A percentile compares a stretch with the other conserved stretches of the same genome.
These are phyloP conservation scores for Coelastrella sp. DNA, from an alignment of 139 green algal genomes.

Conservation along the genomic window DNA sequence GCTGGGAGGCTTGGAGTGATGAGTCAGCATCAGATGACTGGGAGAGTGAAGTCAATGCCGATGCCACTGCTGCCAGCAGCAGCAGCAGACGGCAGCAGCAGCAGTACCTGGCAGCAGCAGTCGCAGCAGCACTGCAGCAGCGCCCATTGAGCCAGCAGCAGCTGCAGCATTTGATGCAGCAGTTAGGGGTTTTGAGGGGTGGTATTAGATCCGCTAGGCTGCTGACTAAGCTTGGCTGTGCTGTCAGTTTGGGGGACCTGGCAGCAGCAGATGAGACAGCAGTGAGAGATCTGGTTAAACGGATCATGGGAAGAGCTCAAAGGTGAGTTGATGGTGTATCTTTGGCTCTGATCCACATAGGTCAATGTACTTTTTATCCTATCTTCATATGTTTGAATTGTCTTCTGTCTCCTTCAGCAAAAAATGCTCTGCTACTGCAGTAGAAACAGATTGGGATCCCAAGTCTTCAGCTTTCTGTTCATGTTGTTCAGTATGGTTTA, in stretches of 20 bases:
- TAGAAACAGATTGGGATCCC: too few species aligned
- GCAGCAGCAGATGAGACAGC: conserved; percentile 22
- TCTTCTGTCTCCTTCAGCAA: too few species aligned
- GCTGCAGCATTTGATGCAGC: not conserved
- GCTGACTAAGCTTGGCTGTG: conserved; percentile 35
- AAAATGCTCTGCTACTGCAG: too few species aligned
- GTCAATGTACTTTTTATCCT: too few species aligned
- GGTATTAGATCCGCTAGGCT: not conserved
- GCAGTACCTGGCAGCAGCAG: not conserved
- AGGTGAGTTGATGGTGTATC: too few species aligned
- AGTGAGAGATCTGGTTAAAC: conserved; percentile 6
- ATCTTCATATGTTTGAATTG: not conserved
- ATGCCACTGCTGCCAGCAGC: conserved; percentile 9
- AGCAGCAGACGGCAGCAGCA: not conserved
- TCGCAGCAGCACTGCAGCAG: not conserved
- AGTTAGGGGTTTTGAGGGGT: not conserved
- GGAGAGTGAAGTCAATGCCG: not conserved
- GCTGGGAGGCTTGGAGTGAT: conserved; percentile 26
- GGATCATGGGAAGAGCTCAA: conserved; percentile 12
- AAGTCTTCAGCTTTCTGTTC: too few species aligned
- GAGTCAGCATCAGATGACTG: not conserved
- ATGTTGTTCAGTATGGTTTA: too few species aligned
- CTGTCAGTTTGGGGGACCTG: not conserved
- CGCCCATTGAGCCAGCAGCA: not conserved
- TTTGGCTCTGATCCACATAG: too few species aligned